phyloP scores from a whole-genome alignment of 306 rosid genomes.

The Gillenia trifoliata region DNA sequence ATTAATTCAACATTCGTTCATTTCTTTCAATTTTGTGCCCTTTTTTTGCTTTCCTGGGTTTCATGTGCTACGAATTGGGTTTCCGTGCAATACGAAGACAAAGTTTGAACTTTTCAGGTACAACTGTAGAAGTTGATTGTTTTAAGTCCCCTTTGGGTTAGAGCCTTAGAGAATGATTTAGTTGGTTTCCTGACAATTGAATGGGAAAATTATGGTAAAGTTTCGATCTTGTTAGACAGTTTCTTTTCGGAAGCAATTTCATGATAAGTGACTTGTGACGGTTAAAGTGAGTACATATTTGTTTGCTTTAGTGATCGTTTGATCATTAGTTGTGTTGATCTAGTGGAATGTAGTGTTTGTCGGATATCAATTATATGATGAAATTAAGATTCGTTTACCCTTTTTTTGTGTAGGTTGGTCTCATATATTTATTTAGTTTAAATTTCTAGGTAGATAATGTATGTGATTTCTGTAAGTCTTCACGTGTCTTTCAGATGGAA shows the following conservation, averaged over 20 bases:
- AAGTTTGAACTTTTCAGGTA: neutral
- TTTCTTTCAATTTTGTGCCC: neutral
- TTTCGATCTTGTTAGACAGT: neutral
- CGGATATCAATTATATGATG: neutral
- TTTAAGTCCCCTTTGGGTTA: neutral
- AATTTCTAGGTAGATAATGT: neutral
- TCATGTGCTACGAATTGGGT: neutral
- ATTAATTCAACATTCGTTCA: neutral
- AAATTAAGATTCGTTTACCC: neutral
- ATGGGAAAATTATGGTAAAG: neutral
- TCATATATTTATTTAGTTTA: neutral
- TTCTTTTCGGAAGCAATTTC: neutral
- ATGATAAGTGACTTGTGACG: neutral
- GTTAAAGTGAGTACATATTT: neutral
- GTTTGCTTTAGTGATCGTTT: neutral
- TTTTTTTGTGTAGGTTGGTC: neutral
- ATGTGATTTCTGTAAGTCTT: conserved; percentile 10
- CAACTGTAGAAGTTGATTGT: conserved; percentile 4
- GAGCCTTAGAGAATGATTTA: neutral
- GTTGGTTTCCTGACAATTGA: neutral
- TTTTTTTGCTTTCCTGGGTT: neutral
- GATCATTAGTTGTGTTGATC: neutral
- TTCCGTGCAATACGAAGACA: neutral
- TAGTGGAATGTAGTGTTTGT: neutral
- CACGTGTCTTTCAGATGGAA: conserved; percentile 57